Base-by-base conservation (phyloP, 2,329 filamentous ascomycete genomes). In the Boeremia lycopersici region DNA sequence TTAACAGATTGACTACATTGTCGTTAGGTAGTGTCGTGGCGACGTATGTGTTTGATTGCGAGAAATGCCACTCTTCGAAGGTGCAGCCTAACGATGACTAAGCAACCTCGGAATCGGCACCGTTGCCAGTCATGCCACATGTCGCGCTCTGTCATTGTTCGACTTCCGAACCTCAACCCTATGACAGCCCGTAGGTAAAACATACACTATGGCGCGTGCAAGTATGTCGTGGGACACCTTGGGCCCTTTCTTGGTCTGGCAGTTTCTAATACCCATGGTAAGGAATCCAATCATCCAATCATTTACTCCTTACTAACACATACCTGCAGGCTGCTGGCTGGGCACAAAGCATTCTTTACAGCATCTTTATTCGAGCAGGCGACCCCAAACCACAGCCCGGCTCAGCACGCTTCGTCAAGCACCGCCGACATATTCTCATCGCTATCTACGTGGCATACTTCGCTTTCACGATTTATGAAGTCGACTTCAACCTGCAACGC, bases 391-490 rank as follows among this genome's bases (percentile, higher is more conserved):
- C 84, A 78, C 53, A 78, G 63, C 85, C 89, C 31, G 85, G 90
- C 74, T 81, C 83, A n/a, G 82, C 86, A 2, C 86, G 86, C 62
- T 90, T 85, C 73, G 81, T 83, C 60, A 82, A 83, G 53, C 90
- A 98, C 78, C 88, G 91, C 56, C 89, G 89, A 53, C 85, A 86
- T 65, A 93, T 97, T 72, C 87, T 95, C 73, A 88, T 93, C 70
- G 80, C 88, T 64, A 90, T 98, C 68, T 88, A 98, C 45, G 81
- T 88, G 43, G 78, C 85, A 57, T 99, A 98, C 78, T 89, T 98
- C 33, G 77, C 89, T 61, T 97, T 96, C 81, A 96, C 92, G 41
- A 86, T 98, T 67, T 95, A 93, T 78, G 93, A 98, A 78, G 89
- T 91, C 68, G 90, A 96, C 81, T 86, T 90, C 78, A 86, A 91